Evolutionary conservation across 768 basidiomycete genomes (phyloP).

Genomic region (Leccinum sublutescens): DNA sequence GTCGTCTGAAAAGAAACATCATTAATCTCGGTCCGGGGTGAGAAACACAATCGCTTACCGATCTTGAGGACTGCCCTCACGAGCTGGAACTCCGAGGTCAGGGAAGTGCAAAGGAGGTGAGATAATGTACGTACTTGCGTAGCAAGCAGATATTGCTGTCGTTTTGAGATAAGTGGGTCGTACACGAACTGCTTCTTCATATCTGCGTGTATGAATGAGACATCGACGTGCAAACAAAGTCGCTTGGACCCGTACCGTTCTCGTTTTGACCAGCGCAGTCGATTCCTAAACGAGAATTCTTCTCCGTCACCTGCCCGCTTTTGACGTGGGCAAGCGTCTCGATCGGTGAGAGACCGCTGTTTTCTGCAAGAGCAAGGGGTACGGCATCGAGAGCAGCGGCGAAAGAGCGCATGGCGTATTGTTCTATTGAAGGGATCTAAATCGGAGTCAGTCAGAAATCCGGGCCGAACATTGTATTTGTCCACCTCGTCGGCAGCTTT

Average conservation of each 20-base stretch:
- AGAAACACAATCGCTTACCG: constrained; percentile 43
- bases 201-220: constrained; percentile 47
- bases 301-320: constrained; percentile 86
- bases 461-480: neutral
- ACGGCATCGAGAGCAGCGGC: constrained; percentile 92
- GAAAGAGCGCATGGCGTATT: constrained; percentile 99
- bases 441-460: constrained; percentile 1
- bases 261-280: constrained; percentile 86
- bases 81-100: constrained; percentile 44
- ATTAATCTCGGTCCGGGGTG: constrained; percentile 1
- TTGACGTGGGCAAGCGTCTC: constrained; percentile 96
- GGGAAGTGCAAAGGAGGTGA: constrained; percentile 1
- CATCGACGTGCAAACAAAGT: neutral
- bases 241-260: constrained; percentile 58
- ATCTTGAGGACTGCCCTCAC: constrained; percentile 88
- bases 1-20: constrained; percentile 52
- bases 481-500: constrained; percentile 91
- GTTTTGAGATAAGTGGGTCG: constrained; percentile 95
- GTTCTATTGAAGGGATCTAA: constrained; percentile 94
- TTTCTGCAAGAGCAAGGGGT: constrained; percentile 95
- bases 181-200: constrained; percentile 98
- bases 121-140: constrained; percentile 65
- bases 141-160: constrained; percentile 96
- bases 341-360: constrained; percentile 94
- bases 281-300: constrained; percentile 83